Conservation (phyloP, 2,329 filamentous ascomycete genomes). For the Ceratocystis variospora region DNA sequence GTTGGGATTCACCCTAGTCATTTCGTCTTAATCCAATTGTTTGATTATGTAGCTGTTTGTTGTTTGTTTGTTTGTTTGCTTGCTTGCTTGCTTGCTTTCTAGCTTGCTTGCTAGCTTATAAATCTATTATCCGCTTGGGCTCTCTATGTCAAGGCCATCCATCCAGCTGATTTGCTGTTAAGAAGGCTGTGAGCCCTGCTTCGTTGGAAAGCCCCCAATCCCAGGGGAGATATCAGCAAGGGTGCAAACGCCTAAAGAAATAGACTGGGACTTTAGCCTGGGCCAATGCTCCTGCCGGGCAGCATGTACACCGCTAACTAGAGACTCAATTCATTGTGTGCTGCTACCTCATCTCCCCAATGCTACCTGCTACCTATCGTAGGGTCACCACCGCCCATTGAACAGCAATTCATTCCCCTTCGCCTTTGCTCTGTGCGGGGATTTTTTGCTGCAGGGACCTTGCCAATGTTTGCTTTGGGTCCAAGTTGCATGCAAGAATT, state of each 20-base stretch:
- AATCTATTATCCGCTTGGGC: not conserved
- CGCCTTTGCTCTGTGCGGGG: not conserved
- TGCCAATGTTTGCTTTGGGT: slow-evolving; percentile 1
- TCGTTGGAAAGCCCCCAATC: not conserved
- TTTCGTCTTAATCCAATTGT: not conserved
- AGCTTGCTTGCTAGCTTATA: not conserved
- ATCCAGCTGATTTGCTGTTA: not conserved
- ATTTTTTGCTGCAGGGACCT: not conserved
- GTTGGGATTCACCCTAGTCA: not conserved
- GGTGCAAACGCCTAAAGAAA: not conserved
- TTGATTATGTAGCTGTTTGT: not conserved
- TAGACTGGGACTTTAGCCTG: not conserved
- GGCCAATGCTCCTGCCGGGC: not conserved
- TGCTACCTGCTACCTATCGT: too few species aligned
- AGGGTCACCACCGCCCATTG: too few species aligned
- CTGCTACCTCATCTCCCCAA: not conserved
- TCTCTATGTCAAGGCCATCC: not conserved
- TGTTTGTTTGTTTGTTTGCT: not conserved
- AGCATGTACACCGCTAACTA: not conserved
- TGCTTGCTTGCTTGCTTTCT: not conserved
- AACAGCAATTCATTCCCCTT: not conserved
- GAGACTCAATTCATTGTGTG: not conserved
- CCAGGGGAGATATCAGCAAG: not conserved
- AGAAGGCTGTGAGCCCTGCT: not conserved
- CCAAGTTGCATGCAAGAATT: not conserved